Percentiles rank a stretch among this genome's conserved stretches.
Evolutionary conservation across 345 rosid species (phyloP).

Genomic region (Citrus mangshanensis): DNA sequence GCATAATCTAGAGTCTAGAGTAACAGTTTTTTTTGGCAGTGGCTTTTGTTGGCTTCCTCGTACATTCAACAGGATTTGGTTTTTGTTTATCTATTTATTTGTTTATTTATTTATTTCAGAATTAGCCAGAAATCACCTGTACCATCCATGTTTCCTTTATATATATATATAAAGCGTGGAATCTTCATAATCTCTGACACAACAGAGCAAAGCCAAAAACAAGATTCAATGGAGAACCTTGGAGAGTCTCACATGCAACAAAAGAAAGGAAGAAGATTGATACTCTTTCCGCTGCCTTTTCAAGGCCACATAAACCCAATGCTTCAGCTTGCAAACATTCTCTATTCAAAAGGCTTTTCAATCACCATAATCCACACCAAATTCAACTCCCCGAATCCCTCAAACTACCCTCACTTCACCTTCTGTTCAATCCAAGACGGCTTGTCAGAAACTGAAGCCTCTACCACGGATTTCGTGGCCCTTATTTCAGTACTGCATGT

Average conservation of each 20-base stretch:
- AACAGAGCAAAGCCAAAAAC: no score
- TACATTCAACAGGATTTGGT: no score
- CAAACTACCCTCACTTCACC: slow-evolving; percentile 23
- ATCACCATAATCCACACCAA: slow-evolving; percentile 30
- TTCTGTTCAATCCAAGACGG: slow-evolving; percentile 25
- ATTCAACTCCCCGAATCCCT: slow-evolving; percentile 33
- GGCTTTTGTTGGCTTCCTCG: no score
- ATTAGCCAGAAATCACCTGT: no score
- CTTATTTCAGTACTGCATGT: slow-evolving; percentile 9
- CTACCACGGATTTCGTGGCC: slow-evolving; percentile 8
- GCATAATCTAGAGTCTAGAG: no score
- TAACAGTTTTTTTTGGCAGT: no score
- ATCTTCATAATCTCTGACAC: no score
- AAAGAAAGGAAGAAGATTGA: not conserved
- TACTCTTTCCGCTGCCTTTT: slow-evolving; percentile 28
- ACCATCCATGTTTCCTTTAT: no score
- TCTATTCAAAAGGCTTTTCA: slow-evolving; percentile 31
- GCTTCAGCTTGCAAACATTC: slow-evolving; percentile 36
- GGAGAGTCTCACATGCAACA: not conserved
- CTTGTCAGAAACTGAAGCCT: slow-evolving; percentile 15
- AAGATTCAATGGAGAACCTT: slow-evolving; percentile 4
- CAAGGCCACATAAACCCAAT: slow-evolving; percentile 42
- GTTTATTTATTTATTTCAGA: no score
- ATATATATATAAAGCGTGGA: no score
- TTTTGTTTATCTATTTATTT: no score